phyloP scores from a whole-genome alignment of 305 asterid species.

The Lippia alba region DNA sequence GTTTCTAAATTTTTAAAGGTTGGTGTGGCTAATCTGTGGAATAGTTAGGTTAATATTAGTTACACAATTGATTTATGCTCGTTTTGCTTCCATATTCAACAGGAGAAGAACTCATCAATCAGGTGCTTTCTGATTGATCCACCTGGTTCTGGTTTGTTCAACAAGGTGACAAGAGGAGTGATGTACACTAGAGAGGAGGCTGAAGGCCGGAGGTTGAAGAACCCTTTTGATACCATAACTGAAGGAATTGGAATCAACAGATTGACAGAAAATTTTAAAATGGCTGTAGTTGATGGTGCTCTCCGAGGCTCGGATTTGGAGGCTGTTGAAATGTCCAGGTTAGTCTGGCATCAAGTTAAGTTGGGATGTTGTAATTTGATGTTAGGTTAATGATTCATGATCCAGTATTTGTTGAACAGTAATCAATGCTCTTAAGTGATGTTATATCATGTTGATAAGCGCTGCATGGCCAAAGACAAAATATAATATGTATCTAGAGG shows the following conservation, averaged over 20 bases:
- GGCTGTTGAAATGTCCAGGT: conserved; percentile 98
- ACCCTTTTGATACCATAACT: conserved; percentile 90
- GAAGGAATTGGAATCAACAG: conserved; percentile 97
- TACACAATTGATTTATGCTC: conserved; percentile 9
- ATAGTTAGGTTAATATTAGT: background rate
- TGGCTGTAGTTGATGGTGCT: conserved; percentile 92
- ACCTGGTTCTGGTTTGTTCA: conserved; percentile 93
- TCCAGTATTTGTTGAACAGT: no score
- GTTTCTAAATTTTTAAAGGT: conserved; percentile 88
- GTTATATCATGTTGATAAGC: no score
- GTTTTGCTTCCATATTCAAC: conserved; percentile 35
- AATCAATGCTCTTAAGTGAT: no score
- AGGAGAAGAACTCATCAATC: conserved; percentile 67
- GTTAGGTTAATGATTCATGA: background rate
- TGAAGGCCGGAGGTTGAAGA: conserved; percentile 85
- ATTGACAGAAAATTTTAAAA: conserved; percentile 77
- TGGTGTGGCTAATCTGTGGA: conserved; percentile 23
- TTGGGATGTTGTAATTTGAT: background rate
- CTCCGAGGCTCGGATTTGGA: conserved; percentile 83
- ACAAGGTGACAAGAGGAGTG: conserved; percentile 94
- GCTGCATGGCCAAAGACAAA: no score
- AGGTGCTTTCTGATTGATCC: conserved; percentile 91
- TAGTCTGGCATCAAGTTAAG: background rate
- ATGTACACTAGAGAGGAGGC: conserved; percentile 95
- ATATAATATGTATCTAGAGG: no score